Evolutionary conservation across 768 basidiomycete species (phyloP).

Genomic region (Cystoderma amianthinum): DNA sequence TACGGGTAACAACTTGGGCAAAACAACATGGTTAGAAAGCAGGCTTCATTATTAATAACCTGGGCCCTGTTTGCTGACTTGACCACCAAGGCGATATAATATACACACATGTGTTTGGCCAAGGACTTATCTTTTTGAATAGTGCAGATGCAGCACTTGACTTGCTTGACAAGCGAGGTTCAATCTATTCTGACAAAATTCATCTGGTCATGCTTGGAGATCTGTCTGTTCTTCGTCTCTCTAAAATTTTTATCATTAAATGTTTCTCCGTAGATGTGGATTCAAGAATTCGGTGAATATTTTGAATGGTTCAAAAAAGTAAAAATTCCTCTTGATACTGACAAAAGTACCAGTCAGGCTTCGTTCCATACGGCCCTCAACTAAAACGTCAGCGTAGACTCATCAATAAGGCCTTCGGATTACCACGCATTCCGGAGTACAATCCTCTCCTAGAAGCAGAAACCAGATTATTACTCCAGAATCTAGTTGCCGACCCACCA

Average conservation of each 20-base stretch:
- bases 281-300: slow-evolving; percentile 70
- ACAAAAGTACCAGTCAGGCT: slow-evolving; percentile 37
- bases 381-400: slow-evolving; percentile 60
- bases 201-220: slow-evolving; percentile 64
- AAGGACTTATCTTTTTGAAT: slow-evolving; percentile 64
- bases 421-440: slow-evolving; percentile 46
- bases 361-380: slow-evolving; percentile 59
- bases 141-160: slow-evolving; percentile 52
- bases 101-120: slow-evolving; percentile 59
- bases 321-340: background rate
- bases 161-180: slow-evolving; percentile 62
- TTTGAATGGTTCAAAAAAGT: slow-evolving; percentile 1
- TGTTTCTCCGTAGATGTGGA: slow-evolving; percentile 30
- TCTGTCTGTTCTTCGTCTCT: slow-evolving; percentile 35
- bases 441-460: slow-evolving; percentile 49
- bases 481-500: slow-evolving; percentile 39
- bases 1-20: slow-evolving; percentile 55
- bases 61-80: background rate
- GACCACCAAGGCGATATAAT: slow-evolving; percentile 49
- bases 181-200: slow-evolving; percentile 73
- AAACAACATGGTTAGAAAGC: slow-evolving; percentile 48
- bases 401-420: slow-evolving; percentile 57
- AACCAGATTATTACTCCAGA: slow-evolving; percentile 49
- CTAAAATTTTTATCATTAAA: background rate
- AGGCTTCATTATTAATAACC: slow-evolving; percentile 3